These are phyloP conservation scores for Ogataea nitratoaversa DNA, from an alignment of 805 yeast genomes.

Conservation along the genomic window DNA sequence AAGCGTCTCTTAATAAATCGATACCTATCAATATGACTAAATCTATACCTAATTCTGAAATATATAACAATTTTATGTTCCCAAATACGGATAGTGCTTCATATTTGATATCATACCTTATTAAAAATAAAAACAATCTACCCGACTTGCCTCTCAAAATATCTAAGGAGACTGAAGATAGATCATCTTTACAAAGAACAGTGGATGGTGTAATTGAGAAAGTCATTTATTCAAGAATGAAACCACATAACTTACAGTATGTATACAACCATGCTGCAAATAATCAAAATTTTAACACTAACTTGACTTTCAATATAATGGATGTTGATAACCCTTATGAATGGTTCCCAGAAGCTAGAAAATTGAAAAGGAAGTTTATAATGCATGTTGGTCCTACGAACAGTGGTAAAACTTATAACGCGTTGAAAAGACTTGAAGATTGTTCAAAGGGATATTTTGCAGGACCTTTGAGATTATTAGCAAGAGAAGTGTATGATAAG, in stretches of 20 bases:
- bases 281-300: slow-evolving; percentile 30
- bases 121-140: slow-evolving; percentile 8
- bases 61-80: slow-evolving; percentile 2
- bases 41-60: not conserved
- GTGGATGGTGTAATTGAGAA: slow-evolving; percentile 25
- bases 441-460: slow-evolving; percentile 84
- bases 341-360: slow-evolving; percentile 85
- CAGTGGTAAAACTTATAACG: slow-evolving; percentile 88
- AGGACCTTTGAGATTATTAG: slow-evolving; percentile 87
- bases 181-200: slow-evolving; percentile 10
- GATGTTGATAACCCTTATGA: slow-evolving; percentile 59
- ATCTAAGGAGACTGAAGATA: not conserved
- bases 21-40: not conserved
- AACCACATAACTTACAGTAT: slow-evolving; percentile 27
- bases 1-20: not conserved
- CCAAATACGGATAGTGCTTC: slow-evolving; percentile 12
- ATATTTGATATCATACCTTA: slow-evolving; percentile 10
- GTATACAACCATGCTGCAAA: slow-evolving; percentile 27
- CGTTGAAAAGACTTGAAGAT: slow-evolving; percentile 60
- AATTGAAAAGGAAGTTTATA: slow-evolving; percentile 70
- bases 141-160: slow-evolving; percentile 9
- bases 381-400: slow-evolving; percentile 98
- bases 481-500: slow-evolving; percentile 85
- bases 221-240: slow-evolving; percentile 26
- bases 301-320: slow-evolving; percentile 31